Evolutionary conservation across 2,329 filamentous ascomycete species (phyloP), one percentile per base, ranked within the genome.

Genomic region (Metarhizium humberi): DNA sequence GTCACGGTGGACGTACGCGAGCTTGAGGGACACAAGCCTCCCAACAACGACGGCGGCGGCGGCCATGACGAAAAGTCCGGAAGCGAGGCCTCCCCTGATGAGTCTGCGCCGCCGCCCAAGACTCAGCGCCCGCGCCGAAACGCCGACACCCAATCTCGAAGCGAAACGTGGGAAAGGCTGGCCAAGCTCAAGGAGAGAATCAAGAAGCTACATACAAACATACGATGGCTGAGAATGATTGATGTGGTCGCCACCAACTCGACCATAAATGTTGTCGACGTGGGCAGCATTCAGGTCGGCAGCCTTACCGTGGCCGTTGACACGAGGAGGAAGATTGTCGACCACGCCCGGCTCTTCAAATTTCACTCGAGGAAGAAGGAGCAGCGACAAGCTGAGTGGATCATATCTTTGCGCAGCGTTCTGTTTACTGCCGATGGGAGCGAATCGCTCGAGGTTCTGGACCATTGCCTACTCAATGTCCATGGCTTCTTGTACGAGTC

Each of bases 401-500:
- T 95, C 60, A 80, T 95, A 63, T 87, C 87, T 7, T 72, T 92
- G 52, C 84, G 90, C 57, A 96, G 92, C 69, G 81, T 97, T 50
- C 77, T 97, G 6, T 95, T 99, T 64, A 95, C 90, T 0, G 84
- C 90, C 1, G 86, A 95, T 56, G 91, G 90, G 38, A 80, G 81
- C 54, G 91, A 97, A 56, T 87, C 91, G 1, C 84, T 90, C 55
- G 92, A 99, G 69, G 75, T 99, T 2, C 74, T 99, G 61, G 95
- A 99, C 69, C 88, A 91, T 65, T 84, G 89, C 57, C 87, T 88
- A 3, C 75, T 97, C 57, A 97, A 96, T 63, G 81, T 99, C 50
- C 92, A 99, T 69, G 94, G 95, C 6, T 85, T 95, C 58, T 75
- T 99, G 32, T 90, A 95, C 70, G 87, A 89, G 60, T 85, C 91